Conservation (phyloP, 1,284 basidiomycete genomes). For the Ceratobasidium sp. region DNA sequence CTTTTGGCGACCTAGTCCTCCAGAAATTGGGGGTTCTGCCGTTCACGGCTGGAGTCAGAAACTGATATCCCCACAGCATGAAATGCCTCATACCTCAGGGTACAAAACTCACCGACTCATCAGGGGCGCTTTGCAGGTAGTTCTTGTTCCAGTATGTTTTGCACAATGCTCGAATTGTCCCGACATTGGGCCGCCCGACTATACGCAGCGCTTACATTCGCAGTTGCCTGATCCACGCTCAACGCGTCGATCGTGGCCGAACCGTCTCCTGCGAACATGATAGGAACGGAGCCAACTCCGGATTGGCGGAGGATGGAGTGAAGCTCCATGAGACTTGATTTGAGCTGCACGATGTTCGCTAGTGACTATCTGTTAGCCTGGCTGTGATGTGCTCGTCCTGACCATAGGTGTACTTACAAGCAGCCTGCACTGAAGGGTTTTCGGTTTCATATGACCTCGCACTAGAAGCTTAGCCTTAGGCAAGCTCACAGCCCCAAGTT, state of each 20-base stretch:
- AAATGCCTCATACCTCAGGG: not conserved
- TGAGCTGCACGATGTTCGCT: conserved; percentile 39
- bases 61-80: not conserved
- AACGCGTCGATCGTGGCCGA: conserved; percentile 15
- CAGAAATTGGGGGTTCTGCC: not conserved
- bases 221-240: conserved; percentile 21
- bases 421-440: conserved; percentile 20
- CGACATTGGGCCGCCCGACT: conserved; percentile 37
- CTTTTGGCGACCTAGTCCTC: too few relatives aligned
- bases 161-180: conserved; percentile 28
- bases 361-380: not conserved
- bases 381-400: not conserved
- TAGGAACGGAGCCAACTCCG: conserved; percentile 25
- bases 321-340: conserved; percentile 31
- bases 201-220: conserved; percentile 33
- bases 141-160: conserved; percentile 41
- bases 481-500: too few relatives aligned
- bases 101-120: not conserved
- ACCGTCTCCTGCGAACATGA: not conserved
- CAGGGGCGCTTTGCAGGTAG: conserved; percentile 15
- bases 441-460: conserved; percentile 37
- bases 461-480: not conserved
- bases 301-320: conserved; percentile 37
- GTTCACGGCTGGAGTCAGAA: not conserved
- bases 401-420: conserved; percentile 2